These are phyloP conservation scores for Corniculantispora saksenae DNA, from an alignment of 2,329 filamentous ascomycete species.

Conservation along the genomic window DNA sequence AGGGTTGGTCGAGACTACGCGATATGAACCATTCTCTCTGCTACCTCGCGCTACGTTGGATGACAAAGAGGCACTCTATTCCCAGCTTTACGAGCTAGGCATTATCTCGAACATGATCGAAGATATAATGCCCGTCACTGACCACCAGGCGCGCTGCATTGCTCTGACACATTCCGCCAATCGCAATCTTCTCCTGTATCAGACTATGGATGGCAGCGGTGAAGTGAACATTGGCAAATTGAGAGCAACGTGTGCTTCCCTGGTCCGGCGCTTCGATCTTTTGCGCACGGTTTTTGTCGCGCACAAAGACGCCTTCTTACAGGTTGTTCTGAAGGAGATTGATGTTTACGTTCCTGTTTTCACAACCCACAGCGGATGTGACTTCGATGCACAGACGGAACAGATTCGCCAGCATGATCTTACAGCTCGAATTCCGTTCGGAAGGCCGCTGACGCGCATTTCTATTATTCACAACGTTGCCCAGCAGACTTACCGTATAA, in stretches of 20 bases:
- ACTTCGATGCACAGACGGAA: slow-evolving; percentile 1
- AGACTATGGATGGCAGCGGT: neutral
- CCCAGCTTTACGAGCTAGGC: neutral
- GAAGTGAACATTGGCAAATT: neutral
- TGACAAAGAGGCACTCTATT: neutral
- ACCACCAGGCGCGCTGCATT: slow-evolving; percentile 2
- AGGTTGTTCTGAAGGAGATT: slow-evolving; percentile 1
- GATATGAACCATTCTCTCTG: neutral
- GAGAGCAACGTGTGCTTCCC: neutral
- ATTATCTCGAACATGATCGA: neutral
- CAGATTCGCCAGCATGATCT: neutral
- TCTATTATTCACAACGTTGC: neutral
- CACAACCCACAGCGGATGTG: neutral
- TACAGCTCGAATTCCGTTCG: neutral
- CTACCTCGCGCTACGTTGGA: neutral
- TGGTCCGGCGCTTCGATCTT: neutral
- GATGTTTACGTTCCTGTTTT: neutral
- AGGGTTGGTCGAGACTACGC: neutral
- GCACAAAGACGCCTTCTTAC: neutral
- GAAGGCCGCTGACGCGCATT: neutral
- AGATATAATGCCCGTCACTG: slow-evolving; percentile 9
- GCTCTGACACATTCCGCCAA: neutral
- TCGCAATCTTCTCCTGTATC: slow-evolving; percentile 6
- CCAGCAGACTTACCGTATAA: neutral
- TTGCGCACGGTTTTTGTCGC: slow-evolving; percentile 6